Percentiles rank a stretch among this genome's conserved stretches.
Evolutionary conservation across 2,329 filamentous ascomycete species (phyloP).

Genomic region (Aaosphaeria pasadenensis): DNA sequence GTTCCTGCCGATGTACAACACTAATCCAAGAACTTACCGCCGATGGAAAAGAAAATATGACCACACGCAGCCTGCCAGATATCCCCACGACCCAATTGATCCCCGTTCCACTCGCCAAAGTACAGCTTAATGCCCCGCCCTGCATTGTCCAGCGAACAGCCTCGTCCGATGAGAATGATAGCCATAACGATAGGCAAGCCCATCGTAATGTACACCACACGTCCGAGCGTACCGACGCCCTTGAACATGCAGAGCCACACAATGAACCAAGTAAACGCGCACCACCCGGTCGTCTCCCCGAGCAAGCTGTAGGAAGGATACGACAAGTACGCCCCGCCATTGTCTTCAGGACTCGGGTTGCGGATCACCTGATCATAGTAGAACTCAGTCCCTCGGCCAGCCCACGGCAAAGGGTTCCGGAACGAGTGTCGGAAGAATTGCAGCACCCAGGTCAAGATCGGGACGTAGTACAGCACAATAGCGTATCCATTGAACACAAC

Average conservation of each 20-base stretch:
- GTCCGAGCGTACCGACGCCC: conserved; percentile 14
- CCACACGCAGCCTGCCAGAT: conserved; percentile 57
- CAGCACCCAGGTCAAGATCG: conserved; percentile 14
- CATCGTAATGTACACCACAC: conserved; percentile 20
- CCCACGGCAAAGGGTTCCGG: conserved; percentile 10
- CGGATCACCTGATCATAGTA: neutral
- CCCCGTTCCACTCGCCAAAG: conserved; percentile 35
- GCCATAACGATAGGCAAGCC: conserved; percentile 13
- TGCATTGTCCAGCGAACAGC: conserved; percentile 8
- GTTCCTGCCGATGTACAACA: neutral
- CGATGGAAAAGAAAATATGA: conserved; percentile 56
- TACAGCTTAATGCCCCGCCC: conserved; percentile 8
- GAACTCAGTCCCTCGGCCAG: conserved; percentile 2
- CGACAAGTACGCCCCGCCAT: neutral
- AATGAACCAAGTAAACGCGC: conserved; percentile 7
- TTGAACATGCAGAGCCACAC: conserved; percentile 12
- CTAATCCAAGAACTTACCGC: conserved; percentile 47
- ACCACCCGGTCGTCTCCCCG: conserved; percentile 8
- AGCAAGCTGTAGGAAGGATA: neutral
- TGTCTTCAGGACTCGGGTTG: neutral
- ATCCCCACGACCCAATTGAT: conserved; percentile 44
- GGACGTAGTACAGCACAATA: conserved; percentile 12
- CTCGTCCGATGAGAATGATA: conserved; percentile 11
- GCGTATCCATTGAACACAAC: conserved; percentile 7
- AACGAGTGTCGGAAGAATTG: conserved; percentile 14